Evolutionary conservation across 768 basidiomycete genomes (phyloP).

Genomic region (Suillus variegatus): DNA sequence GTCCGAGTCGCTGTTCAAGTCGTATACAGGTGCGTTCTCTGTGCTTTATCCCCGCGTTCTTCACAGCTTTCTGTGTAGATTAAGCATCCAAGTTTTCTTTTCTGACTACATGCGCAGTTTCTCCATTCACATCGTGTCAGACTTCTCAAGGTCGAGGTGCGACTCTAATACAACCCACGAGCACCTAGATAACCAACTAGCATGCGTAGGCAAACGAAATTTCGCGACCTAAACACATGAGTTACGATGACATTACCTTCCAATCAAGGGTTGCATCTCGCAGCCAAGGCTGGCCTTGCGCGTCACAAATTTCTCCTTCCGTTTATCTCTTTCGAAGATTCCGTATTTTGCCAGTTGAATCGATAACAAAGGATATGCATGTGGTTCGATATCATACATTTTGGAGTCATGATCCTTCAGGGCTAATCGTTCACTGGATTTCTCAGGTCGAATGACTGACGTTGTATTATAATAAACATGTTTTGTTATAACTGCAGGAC

Average conservation of each 20-base stretch:
- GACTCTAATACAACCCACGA: background rate
- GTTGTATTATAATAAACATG: background rate
- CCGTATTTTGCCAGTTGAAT: background rate
- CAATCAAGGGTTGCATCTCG: background rate
- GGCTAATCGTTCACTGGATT: background rate
- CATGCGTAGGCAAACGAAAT: background rate
- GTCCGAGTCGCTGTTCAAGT: background rate
- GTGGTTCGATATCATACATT: background rate
- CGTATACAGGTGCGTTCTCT: background rate
- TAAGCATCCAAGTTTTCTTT: background rate
- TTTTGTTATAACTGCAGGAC: background rate
- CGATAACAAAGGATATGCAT: background rate
- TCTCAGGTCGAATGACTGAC: background rate
- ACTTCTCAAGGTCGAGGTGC: background rate
- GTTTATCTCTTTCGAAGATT: background rate
- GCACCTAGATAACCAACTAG: background rate
- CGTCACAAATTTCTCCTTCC: background rate
- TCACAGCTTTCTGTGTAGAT: background rate
- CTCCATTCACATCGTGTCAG: background rate
- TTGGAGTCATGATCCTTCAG: background rate
- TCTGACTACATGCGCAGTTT: background rate
- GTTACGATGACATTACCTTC: background rate
- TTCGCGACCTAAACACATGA: background rate
- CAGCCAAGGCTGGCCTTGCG: background rate
- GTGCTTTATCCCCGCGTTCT: background rate